Conservation (phyloP, 1,284 basidiomycete species). For the Volvariella volvacea region DNA sequence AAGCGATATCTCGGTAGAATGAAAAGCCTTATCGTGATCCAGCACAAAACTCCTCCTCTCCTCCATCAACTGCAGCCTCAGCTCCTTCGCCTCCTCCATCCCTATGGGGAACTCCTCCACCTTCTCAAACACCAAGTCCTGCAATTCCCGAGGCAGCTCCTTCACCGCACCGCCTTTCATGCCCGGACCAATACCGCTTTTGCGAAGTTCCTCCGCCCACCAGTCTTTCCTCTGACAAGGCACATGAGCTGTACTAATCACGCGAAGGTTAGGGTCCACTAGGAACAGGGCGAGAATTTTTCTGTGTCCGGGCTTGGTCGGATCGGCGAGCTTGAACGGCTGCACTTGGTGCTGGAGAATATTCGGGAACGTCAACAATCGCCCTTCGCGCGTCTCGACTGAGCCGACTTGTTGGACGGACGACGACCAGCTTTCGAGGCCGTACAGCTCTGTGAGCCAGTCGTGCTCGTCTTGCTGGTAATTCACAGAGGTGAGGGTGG, state of each 20-base stretch:
- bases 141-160: slow-evolving; percentile 6
- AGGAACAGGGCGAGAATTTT: slow-evolving; percentile 38
- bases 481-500: too few relatives aligned
- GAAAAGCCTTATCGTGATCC: neutral
- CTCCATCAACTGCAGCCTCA: slow-evolving; percentile 11
- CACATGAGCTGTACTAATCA: slow-evolving; percentile 29
- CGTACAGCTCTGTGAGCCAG: too few relatives aligned
- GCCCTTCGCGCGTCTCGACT: slow-evolving; percentile 22
- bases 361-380: slow-evolving; percentile 32
- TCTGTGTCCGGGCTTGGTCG: slow-evolving; percentile 30
- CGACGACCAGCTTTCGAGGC: too few relatives aligned
- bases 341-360: slow-evolving; percentile 34
- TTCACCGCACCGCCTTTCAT: neutral
- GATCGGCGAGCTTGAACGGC: slow-evolving; percentile 31
- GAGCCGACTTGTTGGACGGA: slow-evolving; percentile 21
- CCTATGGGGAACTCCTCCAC: slow-evolving; percentile 10
- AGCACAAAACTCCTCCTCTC: slow-evolving; percentile 8
- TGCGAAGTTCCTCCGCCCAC: slow-evolving; percentile 14
- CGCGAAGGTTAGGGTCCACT: slow-evolving; percentile 28
- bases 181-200: too few relatives aligned
- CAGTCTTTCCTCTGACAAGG: slow-evolving; percentile 30
- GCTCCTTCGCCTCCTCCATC: slow-evolving; percentile 8
- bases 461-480: too few relatives aligned
- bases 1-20: slow-evolving; percentile 4
- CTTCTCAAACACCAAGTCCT: slow-evolving; percentile 5